A percentile compares a stretch with the other conserved stretches of the same genome.
phyloP scores from a whole-genome alignment of 116 monocot species.

The Papilionanthe hybrid region DNA sequence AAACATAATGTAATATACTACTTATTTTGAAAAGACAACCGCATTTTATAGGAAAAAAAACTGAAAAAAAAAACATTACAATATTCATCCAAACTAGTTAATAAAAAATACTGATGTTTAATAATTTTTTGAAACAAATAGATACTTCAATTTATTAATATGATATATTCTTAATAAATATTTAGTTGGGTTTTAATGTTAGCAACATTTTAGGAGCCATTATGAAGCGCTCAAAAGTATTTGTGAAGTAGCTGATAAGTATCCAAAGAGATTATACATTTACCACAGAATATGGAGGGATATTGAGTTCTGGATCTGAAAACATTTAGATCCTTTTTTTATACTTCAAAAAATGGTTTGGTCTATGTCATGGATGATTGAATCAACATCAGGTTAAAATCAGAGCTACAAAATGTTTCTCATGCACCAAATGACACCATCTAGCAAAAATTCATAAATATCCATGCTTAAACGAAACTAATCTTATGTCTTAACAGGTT shows the following conservation, averaged over 20 bases:
- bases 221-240: not conserved
- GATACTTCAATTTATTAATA: not conserved
- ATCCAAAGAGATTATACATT: not conserved
- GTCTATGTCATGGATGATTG: not conserved
- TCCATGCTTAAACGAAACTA: not conserved
- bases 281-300: not conserved
- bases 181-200: not conserved
- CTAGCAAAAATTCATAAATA: not conserved
- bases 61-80: not conserved
- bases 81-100: not conserved
- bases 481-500: conserved; percentile 35
- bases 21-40: not conserved
- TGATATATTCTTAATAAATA: not conserved
- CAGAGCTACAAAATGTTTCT: not conserved
- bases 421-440: not conserved
- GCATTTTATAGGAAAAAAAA: not conserved
- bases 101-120: not conserved
- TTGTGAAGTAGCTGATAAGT: not conserved
- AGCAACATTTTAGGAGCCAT: not conserved
- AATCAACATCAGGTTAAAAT: not conserved
- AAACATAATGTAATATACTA: not conserved
- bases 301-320: not conserved
- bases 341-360: not conserved
- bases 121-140: not conserved
- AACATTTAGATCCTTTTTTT: not conserved